These are phyloP conservation scores for Mariannaea sp. DNA, from an alignment of 2,329 filamentous ascomycete genomes.

Conservation along the genomic window DNA sequence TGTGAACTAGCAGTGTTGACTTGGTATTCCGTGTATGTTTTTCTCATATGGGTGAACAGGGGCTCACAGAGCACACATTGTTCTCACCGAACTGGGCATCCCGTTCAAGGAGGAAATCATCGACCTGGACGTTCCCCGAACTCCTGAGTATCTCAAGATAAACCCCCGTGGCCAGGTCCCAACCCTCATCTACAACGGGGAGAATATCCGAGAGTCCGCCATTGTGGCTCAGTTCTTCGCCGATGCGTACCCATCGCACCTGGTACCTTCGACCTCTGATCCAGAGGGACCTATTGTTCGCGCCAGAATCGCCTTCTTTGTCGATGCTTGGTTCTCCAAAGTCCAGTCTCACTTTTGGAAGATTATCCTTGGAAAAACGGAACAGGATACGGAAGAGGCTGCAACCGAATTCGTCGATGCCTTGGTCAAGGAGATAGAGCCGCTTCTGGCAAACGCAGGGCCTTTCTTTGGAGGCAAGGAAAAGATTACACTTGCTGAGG, in stretches of 20 bases:
- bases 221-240: slow-evolving; percentile 74
- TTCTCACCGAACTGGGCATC: slow-evolving; percentile 67
- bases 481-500: slow-evolving; percentile 75
- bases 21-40: not conserved
- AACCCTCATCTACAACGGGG: slow-evolving; percentile 65
- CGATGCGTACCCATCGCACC: slow-evolving; percentile 70
- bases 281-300: slow-evolving; percentile 62
- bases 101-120: slow-evolving; percentile 74
- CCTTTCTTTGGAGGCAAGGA: slow-evolving; percentile 69
- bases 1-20: slow-evolving; percentile 10
- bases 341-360: slow-evolving; percentile 55
- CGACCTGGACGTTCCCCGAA: slow-evolving; percentile 70
- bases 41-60: slow-evolving; percentile 39
- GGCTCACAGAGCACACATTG: slow-evolving; percentile 78
- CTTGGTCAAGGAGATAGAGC: slow-evolving; percentile 74
- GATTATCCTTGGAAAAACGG: slow-evolving; percentile 51
- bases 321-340: slow-evolving; percentile 71
- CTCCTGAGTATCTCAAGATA: slow-evolving; percentile 74
- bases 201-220: slow-evolving; percentile 74
- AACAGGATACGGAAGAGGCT: slow-evolving; percentile 55
- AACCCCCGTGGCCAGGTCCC: slow-evolving; percentile 83
- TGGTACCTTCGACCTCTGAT: slow-evolving; percentile 61
- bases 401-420: slow-evolving; percentile 57
- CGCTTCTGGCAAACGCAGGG: slow-evolving; percentile 59
- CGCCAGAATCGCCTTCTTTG: slow-evolving; percentile 73